phyloP scores from a whole-genome alignment of 2,329 filamentous ascomycete genomes.

The Aspergillus japonicus region DNA sequence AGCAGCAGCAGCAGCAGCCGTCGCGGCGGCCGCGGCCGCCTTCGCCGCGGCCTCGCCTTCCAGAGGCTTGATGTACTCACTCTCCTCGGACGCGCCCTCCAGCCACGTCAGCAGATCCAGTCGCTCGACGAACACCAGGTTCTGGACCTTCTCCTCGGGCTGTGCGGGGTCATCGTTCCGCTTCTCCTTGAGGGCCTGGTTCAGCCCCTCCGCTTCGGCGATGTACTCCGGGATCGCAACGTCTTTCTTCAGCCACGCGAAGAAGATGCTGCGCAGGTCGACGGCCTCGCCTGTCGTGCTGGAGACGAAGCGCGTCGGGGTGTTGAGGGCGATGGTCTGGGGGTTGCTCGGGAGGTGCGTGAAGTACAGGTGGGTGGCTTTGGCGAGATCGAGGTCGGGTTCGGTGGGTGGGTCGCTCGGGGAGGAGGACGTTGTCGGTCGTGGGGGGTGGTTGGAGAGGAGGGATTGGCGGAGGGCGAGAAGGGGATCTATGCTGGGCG shows the following conservation, averaged over 20 bases:
- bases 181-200: constrained; percentile 64
- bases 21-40: constrained; percentile 36
- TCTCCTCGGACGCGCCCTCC: constrained; percentile 83
- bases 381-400: constrained; percentile 55
- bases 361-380: constrained; percentile 79
- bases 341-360: constrained; percentile 52
- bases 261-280: constrained; percentile 91
- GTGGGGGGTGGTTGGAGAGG: constrained; percentile 70
- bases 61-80: constrained; percentile 86
- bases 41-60: constrained; percentile 58
- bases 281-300: constrained; percentile 64
- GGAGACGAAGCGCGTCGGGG: constrained; percentile 84
- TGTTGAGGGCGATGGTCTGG: constrained; percentile 66
- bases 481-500: constrained; percentile 66
- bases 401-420: constrained; percentile 60
- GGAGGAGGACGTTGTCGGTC: constrained; percentile 44
- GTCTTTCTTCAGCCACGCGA: constrained; percentile 93
- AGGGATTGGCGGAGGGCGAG: constrained; percentile 70
- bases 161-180: constrained; percentile 23
- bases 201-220: constrained; percentile 73
- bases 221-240: constrained; percentile 89
- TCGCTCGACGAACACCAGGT: constrained; percentile 86
- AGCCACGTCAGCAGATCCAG: constrained; percentile 92
- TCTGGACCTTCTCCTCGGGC: constrained; percentile 67
- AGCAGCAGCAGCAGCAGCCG: no score